Evolutionary conservation across 345 rosid species (phyloP).

Genomic region (Dovyalis caffra): DNA sequence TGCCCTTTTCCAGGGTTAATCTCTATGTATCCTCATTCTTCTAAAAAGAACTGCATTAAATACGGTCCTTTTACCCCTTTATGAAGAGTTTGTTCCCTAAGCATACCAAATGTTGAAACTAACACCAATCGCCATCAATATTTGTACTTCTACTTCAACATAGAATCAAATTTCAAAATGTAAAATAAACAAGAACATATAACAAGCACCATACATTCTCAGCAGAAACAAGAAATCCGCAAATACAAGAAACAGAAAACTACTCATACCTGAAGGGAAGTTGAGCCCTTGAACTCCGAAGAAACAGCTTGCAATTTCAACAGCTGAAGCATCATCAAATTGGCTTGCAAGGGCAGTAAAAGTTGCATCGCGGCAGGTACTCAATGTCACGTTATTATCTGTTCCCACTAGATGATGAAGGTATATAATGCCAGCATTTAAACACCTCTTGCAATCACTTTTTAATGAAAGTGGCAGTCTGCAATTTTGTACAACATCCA

Average conservation of each 20-base stretch:
- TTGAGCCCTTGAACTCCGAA: constrained; percentile 73
- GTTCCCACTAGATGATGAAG: constrained; percentile 60
- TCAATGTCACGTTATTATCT: constrained; percentile 60
- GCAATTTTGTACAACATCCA: constrained; percentile 60
- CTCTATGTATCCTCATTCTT: no score
- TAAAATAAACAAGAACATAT: background rate
- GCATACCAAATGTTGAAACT: background rate
- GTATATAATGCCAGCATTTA: constrained; percentile 72
- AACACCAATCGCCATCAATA: background rate
- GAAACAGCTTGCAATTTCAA: constrained; percentile 76
- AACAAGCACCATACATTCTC: background rate
- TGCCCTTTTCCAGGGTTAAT: no score
- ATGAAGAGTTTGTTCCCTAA: no score
- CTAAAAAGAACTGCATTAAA: no score
- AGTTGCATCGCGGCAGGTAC: constrained; percentile 90
- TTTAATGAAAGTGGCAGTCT: constrained; percentile 53
- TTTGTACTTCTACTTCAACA: no score
- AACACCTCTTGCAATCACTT: constrained; percentile 61
- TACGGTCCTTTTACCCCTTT: no score
- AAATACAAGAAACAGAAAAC: background rate
- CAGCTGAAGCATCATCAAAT: constrained; percentile 57
- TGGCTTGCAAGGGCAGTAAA: constrained; percentile 74
- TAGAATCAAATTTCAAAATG: background rate
- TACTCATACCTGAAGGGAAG: constrained; percentile 45
- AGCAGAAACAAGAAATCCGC: background rate